Evolutionary conservation across 371 early-diverging fungal genomes (phyloP), one percentile per base, ranked within the genome.

Genomic region (Apophysomyces elegans): DNA sequence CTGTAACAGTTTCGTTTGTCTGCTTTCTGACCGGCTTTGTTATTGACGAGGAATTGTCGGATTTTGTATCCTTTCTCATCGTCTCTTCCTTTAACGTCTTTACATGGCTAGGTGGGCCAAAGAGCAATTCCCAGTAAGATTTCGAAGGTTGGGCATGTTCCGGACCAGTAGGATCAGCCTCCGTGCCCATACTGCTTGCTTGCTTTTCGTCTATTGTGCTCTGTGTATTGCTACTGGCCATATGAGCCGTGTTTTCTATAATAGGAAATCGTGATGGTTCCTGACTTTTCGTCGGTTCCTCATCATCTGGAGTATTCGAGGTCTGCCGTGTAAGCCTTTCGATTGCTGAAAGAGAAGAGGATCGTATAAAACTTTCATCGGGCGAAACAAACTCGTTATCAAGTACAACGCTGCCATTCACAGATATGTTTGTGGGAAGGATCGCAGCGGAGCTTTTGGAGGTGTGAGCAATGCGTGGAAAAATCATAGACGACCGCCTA

Each of bases 71-170:
- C 32, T 43, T 32, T 35, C 44, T 32, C 9, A 39, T 64, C 5
- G 39, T 11, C 32, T 14, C 5, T 26, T 59, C 36, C 11, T 65
- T 41, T 0, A 61, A 61, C 1, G 47, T 57, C 0, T 43, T 1
- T 26, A 26, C 37, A 2, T 59, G 39, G 8, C 7, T 18, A 7
- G 16, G 44, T 18, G 58, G 44, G 47, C 69, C 56, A 41, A 69
- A 69, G 35, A 69, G 57, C 14, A 61, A 69, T 58, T 58, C 37
- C 69, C 69, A 69, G n/a, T 58, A 61, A 6, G 64, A 18, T n/a
- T n/a, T 50, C 7, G 21, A n/a, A 5, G 21, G 5, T 21, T 50
- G 54, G 11, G n/a, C 21, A 12, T 59, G 38, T 39, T 9, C 9
- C 37, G 14, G 21, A 16, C 11, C n/a, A 21, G 3, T 8, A 7